Conservation (phyloP, 2,329 filamentous ascomycete species). For the Fusarium globosum region DNA sequence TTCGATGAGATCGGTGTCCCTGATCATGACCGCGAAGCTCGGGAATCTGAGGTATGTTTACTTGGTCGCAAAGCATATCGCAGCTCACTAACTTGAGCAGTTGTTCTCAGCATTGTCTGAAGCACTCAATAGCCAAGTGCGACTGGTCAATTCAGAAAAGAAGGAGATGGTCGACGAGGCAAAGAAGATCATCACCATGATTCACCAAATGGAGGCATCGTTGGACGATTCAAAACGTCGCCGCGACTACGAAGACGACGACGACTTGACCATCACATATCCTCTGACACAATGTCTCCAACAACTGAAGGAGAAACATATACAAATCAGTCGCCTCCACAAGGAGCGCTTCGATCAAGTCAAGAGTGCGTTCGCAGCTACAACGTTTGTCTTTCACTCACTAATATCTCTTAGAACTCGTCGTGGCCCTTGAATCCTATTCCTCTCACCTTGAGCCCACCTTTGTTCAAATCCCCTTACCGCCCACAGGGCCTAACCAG, state of each 20-base stretch:
- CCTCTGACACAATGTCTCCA: slow-evolving; percentile 85
- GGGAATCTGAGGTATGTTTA: slow-evolving; percentile 83
- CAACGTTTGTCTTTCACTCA: background rate
- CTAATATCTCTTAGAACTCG: slow-evolving; percentile 73
- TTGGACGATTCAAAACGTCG: slow-evolving; percentile 79
- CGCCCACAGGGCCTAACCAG: slow-evolving; percentile 81
- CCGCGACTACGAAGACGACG: slow-evolving; percentile 72
- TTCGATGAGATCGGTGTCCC: slow-evolving; percentile 99
- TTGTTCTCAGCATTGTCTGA: slow-evolving; percentile 93
- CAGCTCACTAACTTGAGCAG: slow-evolving; percentile 57
- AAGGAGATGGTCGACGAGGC: slow-evolving; percentile 91
- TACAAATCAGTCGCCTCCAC: slow-evolving; percentile 82
- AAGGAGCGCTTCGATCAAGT: slow-evolving; percentile 95
- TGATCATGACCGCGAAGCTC: slow-evolving; percentile 87
- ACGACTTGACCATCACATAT: slow-evolving; percentile 81
- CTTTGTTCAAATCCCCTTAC: slow-evolving; percentile 86
- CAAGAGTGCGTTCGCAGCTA: slow-evolving; percentile 72
- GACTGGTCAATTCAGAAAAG: slow-evolving; percentile 87
- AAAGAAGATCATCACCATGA: slow-evolving; percentile 82
- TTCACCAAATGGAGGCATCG: slow-evolving; percentile 93
- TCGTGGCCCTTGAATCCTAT: slow-evolving; percentile 93
- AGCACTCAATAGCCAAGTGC: slow-evolving; percentile 89
- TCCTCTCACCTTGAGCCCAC: slow-evolving; percentile 92
- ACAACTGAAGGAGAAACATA: slow-evolving; percentile 85
- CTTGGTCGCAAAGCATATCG: background rate